Percentiles rank a stretch among this genome's conserved stretches.
phyloP scores from a whole-genome alignment of 2,329 filamentous ascomycete species.

The Reticulascus tulasneorum region DNA sequence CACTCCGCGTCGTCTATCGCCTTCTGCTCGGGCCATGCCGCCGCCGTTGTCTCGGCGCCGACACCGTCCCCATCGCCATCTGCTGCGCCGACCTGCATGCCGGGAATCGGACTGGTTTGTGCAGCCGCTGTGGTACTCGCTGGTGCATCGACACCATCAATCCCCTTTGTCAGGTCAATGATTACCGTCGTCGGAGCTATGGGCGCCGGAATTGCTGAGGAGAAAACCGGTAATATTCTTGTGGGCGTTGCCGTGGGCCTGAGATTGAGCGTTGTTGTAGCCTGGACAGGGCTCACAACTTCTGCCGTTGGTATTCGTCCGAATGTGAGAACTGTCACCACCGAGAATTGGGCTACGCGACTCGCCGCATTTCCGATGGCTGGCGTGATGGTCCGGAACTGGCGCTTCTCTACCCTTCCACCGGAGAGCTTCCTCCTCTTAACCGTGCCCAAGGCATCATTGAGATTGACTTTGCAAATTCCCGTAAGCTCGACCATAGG shows the following conservation, averaged over 20 bases:
- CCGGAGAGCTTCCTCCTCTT: conserved; percentile 22
- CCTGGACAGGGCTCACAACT: background rate
- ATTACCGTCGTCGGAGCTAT: background rate
- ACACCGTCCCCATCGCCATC: conserved; percentile 1
- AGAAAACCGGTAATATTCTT: background rate
- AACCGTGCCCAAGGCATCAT: conserved; percentile 18
- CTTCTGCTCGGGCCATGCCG: conserved; percentile 16
- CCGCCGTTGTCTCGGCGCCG: background rate
- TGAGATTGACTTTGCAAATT: conserved; percentile 25
- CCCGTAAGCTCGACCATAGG: conserved; percentile 38
- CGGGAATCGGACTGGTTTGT: background rate
- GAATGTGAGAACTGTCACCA: background rate
- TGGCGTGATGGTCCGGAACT: background rate
- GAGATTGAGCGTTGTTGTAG: conserved; percentile 1
- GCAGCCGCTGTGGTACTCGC: background rate
- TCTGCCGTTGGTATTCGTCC: background rate
- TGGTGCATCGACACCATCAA: background rate
- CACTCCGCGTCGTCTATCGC: conserved; percentile 12
- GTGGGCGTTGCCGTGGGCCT: conserved; percentile 2
- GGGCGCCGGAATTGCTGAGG: background rate
- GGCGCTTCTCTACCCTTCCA: background rate
- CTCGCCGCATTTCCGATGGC: no score
- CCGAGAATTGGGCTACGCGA: background rate
- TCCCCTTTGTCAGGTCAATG: background rate
- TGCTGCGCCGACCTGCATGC: background rate